Percentiles rank a stretch among this genome's conserved stretches.
phyloP scores from a whole-genome alignment of 139 green algal species.

The Raphidocelis subcapitata region DNA sequence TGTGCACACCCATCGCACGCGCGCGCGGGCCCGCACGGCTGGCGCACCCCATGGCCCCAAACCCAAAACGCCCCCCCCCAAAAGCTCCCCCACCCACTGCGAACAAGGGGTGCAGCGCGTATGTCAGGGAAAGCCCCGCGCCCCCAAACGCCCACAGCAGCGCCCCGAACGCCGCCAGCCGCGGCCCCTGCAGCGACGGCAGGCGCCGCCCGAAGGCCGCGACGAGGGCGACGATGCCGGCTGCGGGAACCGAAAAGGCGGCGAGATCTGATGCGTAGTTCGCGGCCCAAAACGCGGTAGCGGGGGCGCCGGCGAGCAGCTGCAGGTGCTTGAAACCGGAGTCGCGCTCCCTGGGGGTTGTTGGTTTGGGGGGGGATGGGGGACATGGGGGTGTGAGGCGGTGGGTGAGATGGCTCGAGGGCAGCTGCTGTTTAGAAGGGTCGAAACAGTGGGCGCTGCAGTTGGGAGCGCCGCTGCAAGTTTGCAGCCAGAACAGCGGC shows the following conservation, averaged over 20 bases:
- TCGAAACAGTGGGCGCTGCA: no score
- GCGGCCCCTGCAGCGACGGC: slow-evolving; percentile 23
- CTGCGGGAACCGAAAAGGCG: slow-evolving; percentile 42
- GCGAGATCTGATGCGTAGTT: slow-evolving; percentile 56
- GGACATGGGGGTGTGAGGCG: not conserved
- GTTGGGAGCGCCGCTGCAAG: no score
- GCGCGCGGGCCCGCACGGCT: no score
- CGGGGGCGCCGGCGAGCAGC: slow-evolving; percentile 52
- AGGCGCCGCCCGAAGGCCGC: slow-evolving; percentile 9
- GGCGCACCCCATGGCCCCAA: no score
- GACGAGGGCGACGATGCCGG: slow-evolving; percentile 43
- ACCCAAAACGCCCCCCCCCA: no score
- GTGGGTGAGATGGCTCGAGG: not conserved
- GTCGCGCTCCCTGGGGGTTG: slow-evolving; percentile 49
- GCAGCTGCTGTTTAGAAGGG: no score
- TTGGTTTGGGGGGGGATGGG: not conserved
- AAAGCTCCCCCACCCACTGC: no score
- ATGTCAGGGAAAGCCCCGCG: slow-evolving; percentile 58
- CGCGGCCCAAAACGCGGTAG: slow-evolving; percentile 60
- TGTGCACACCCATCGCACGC: no score
- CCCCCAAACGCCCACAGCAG: slow-evolving; percentile 54
- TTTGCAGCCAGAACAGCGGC: not conserved
- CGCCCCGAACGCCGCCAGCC: slow-evolving; percentile 44
- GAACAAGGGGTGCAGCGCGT: slow-evolving; percentile 63
- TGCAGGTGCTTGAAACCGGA: slow-evolving; percentile 61